These are phyloP conservation scores for Peziza echinospora DNA, from an alignment of 495 filamentous ascomycete genomes.

Conservation along the genomic window DNA sequence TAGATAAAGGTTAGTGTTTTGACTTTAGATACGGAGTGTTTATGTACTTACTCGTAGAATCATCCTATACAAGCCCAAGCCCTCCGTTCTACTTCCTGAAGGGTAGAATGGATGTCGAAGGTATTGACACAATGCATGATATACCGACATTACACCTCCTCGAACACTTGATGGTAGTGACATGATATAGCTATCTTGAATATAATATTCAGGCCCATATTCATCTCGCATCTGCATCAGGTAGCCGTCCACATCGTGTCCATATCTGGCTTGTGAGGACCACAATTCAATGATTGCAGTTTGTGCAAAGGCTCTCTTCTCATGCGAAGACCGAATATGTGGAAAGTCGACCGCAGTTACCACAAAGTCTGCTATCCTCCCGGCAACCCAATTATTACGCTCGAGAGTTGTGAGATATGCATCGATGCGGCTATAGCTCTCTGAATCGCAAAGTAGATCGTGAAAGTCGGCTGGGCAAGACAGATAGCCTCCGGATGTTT, in stretches of 20 bases:
- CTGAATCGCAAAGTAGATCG: constrained; percentile 15
- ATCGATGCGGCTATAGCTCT: constrained; percentile 11
- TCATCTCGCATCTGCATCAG: constrained; percentile 14
- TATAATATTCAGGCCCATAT: constrained; percentile 11
- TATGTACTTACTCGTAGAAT: constrained; percentile 16
- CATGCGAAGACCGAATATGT: constrained; percentile 3
- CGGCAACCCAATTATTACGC: constrained; percentile 8
- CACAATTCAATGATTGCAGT: constrained; percentile 15
- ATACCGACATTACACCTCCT: constrained; percentile 10
- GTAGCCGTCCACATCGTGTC: constrained; percentile 17
- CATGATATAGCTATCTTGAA: constrained; percentile 15
- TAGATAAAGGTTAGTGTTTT: constrained; percentile 1
- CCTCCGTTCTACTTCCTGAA: constrained; percentile 8
- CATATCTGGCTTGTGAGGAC: constrained; percentile 17
- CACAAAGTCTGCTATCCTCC: constrained; percentile 14
- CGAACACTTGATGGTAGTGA: constrained; percentile 7
- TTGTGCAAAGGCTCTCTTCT: constrained; percentile 8
- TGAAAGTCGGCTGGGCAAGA: constrained; percentile 9
- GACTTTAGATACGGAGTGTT: not conserved
- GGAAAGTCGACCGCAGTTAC: constrained; percentile 8
- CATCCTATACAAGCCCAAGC: constrained; percentile 17
- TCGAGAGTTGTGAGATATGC: constrained; percentile 15
- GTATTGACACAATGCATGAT: constrained; percentile 14
- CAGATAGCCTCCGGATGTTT: constrained; percentile 4
- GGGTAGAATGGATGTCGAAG: constrained; percentile 17